Evolutionary conservation across 2,329 filamentous ascomycete genomes (phyloP).

Genomic region (Aspergillus eucalypticola): DNA sequence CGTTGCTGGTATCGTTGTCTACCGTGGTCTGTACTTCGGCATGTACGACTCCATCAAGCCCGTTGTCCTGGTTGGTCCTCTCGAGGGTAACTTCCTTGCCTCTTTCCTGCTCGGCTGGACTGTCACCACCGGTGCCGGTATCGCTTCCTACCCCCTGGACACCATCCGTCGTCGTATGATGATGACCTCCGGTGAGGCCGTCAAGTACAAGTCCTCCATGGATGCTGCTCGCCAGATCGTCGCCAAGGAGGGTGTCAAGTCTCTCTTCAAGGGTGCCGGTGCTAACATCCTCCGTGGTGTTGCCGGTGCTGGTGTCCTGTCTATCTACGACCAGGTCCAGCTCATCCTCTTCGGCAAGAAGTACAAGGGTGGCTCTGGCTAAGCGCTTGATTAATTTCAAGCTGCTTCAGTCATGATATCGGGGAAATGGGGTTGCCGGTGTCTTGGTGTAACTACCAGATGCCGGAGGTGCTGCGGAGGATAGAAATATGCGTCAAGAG

Average conservation of each 20-base stretch:
- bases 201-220: constrained; percentile 98
- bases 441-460: constrained; percentile 29
- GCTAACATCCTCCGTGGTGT: constrained; percentile 99
- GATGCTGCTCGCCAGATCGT: constrained; percentile 96
- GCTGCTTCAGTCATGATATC: constrained; percentile 20
- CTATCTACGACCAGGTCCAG: constrained; percentile 99
- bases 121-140: constrained; percentile 99
- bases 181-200: constrained; percentile 95
- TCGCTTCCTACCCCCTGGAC: constrained; percentile 99
- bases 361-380: constrained; percentile 56
- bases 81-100: constrained; percentile 98
- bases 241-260: constrained; percentile 94
- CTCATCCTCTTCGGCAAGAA: constrained; percentile 99
- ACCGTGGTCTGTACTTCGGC: constrained; percentile 99
- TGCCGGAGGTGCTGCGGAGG: constrained; percentile 33
- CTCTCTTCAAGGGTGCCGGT: constrained; percentile 99
- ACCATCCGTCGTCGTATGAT: constrained; percentile 99
- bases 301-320: constrained; percentile 99
- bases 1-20: constrained; percentile 98
- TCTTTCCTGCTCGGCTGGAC: constrained; percentile 98
- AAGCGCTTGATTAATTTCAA: constrained; percentile 28
- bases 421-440: constrained; percentile 31
- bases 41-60: constrained; percentile 99
- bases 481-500: constrained; percentile 48
- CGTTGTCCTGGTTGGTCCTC: constrained; percentile 84